Conservation (phyloP, 129 eudicot species). For the Glebionis coronaria region DNA sequence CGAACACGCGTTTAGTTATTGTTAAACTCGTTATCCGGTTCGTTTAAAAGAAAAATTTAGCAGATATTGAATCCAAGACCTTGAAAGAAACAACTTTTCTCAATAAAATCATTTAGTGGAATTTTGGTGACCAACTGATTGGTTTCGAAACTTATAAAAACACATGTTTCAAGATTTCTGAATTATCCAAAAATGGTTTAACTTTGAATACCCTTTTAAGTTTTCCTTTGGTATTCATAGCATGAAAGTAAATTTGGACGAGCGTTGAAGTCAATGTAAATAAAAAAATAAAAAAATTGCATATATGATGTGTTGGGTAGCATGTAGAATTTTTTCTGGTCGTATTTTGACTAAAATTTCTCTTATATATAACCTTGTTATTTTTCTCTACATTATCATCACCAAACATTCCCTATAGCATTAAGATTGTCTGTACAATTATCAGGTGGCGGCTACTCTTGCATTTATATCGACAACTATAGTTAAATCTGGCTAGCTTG, state of each 20-base stretch:
- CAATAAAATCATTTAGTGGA: no score
- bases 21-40: no score
- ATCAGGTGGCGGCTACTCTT: not conserved
- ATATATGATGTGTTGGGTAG: not conserved
- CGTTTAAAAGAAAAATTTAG: no score
- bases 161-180: no score
- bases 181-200: no score
- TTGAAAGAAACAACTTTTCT: no score
- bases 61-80: no score
- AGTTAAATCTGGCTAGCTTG: not conserved
- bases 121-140: no score
- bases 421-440: slow-evolving; percentile 18
- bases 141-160: no score
- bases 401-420: slow-evolving; percentile 19
- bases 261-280: slow-evolving; percentile 5
- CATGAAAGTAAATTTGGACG: not conserved
- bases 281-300: not conserved
- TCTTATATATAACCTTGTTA: slow-evolving; percentile 12
- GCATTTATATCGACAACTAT: slow-evolving; percentile 10
- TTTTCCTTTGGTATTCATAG: not conserved
- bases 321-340: slow-evolving; percentile 9
- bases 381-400: not conserved
- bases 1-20: no score
- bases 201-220: not conserved
- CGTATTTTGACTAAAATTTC: not conserved